phyloP scores from a whole-genome alignment of 164 flowering plant genomes.

The Saururus chinensis region DNA sequence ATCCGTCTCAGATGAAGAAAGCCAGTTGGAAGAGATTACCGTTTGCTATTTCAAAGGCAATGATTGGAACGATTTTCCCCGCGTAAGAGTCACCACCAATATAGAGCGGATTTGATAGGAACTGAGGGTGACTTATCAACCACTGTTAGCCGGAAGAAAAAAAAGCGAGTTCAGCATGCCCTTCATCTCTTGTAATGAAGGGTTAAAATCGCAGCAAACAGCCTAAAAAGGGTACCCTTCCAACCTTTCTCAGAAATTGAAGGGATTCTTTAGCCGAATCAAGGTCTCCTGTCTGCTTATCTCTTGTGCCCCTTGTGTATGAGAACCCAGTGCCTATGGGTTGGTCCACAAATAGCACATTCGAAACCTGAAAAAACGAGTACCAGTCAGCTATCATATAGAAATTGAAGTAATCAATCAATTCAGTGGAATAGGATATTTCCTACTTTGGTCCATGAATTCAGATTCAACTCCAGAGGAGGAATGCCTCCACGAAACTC shows the following conservation, averaged over 20 bases:
- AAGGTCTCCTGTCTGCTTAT: not conserved
- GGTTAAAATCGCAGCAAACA: not conserved
- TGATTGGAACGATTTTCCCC: no score
- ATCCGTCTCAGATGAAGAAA: no score
- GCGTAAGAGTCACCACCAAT: no score
- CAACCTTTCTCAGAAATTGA: not conserved
- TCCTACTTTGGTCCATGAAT: not conserved
- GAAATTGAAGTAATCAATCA: not conserved
- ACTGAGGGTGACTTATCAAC: no score
- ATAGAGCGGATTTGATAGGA: no score
- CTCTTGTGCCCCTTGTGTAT: not conserved
- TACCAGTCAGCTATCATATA: not conserved
- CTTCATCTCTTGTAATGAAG: no score
- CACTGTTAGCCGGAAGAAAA: no score
- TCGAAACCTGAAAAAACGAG: not conserved
- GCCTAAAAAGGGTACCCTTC: not conserved
- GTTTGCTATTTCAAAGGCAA: no score
- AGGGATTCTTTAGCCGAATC: not conserved
- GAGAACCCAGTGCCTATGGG: not conserved
- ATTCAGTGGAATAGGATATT: not conserved
- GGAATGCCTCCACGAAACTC: not conserved
- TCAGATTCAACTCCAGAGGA: not conserved
- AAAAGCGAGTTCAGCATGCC: no score
- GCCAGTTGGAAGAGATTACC: no score
- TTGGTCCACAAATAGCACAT: not conserved